Percentiles rank a stretch among this genome's conserved stretches.
phyloP scores from a whole-genome alignment of 306 rosid genomes.

The Cajanus cajan region DNA sequence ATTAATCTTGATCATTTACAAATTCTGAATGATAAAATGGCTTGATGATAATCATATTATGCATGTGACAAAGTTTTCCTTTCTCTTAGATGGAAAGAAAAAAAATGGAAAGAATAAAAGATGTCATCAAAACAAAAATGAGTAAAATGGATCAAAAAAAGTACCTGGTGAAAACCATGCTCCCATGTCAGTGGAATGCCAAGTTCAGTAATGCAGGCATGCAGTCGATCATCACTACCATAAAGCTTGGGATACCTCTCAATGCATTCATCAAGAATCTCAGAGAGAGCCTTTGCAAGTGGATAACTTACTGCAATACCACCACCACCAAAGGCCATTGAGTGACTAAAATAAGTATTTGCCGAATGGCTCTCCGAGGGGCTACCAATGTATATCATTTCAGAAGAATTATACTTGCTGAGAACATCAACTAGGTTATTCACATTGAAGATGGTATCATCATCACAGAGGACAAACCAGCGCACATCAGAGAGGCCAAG shows the following conservation, averaged over 20 bases:
- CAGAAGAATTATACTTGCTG: slow-evolving; percentile 70
- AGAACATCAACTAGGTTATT: slow-evolving; percentile 72
- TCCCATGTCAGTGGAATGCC: slow-evolving; percentile 70
- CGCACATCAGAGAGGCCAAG: slow-evolving; percentile 52
- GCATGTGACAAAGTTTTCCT: neutral
- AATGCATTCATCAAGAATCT: slow-evolving; percentile 65
- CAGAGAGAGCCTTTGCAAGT: slow-evolving; percentile 59
- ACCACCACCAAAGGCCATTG: slow-evolving; percentile 84
- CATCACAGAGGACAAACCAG: slow-evolving; percentile 77
- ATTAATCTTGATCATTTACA: slow-evolving; percentile 1
- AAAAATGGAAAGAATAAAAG: neutral
- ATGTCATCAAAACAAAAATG: neutral
- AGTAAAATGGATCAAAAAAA: neutral
- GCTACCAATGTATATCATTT: slow-evolving; percentile 79
- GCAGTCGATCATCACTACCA: slow-evolving; percentile 82
- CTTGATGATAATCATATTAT: slow-evolving; percentile 8
- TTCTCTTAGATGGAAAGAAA: slow-evolving; percentile 10
- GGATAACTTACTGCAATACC: slow-evolving; percentile 70
- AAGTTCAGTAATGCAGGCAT: slow-evolving; percentile 81
- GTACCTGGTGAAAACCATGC: slow-evolving; percentile 82
- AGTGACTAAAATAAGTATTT: slow-evolving; percentile 72
- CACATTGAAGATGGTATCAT: slow-evolving; percentile 71
- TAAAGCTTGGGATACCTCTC: slow-evolving; percentile 78
- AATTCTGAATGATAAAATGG: slow-evolving; percentile 26
- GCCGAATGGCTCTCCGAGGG: slow-evolving; percentile 84